Evolutionary conservation across 108 stramenopile genomes (phyloP), one percentile per base, ranked within the genome.

Genomic region (Cylindrotheca fusiformis): DNA sequence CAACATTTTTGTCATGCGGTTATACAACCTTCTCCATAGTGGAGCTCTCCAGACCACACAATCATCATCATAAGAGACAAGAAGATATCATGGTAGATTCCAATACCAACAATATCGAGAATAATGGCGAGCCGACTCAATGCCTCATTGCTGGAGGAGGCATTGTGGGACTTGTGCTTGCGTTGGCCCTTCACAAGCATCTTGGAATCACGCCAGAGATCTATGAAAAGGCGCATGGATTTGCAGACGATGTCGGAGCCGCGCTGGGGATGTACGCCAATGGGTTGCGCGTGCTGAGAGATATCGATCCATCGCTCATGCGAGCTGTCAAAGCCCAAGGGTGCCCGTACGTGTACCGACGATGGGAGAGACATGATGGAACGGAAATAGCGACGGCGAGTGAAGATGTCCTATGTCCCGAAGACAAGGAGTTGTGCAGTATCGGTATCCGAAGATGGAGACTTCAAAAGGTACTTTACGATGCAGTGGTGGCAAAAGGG

Each of bases 251-350:
- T 17, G 84, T 80, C 32, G 84, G 84, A 1, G 84, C 80, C 0
- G 84, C 75, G 33, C 78, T 86, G 18, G 85, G 85, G 0, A 62
- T 86, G 52, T 86, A 86, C 45, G 59, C 85, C 64, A 86, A 86
- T 48, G 85, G 85, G 0, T 54, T 86, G 0, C 72, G 82, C 6
- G 85, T 83, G 0, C 32, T 86, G 60, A 58, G 67, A 32, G 60
- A 86, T 3, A 70, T 70, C 19, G 56, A 67, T 33, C 72, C 84
- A 22, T 17, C 45, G 0, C 65, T 86, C 10, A 19, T 83, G 22
- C 2, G 27, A 1, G 21, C 52, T 1, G 71, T 83, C 21, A 71
- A 75, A 1, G 56, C 54, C 8, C 68, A 63, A 29, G 82, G 81
- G 29, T 81, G 69, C 56, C 76, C 77, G 23, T 86, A 83, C 63